Base-by-base conservation (phyloP, 306 rosid genomes). In the Potentilla sterilis region DNA sequence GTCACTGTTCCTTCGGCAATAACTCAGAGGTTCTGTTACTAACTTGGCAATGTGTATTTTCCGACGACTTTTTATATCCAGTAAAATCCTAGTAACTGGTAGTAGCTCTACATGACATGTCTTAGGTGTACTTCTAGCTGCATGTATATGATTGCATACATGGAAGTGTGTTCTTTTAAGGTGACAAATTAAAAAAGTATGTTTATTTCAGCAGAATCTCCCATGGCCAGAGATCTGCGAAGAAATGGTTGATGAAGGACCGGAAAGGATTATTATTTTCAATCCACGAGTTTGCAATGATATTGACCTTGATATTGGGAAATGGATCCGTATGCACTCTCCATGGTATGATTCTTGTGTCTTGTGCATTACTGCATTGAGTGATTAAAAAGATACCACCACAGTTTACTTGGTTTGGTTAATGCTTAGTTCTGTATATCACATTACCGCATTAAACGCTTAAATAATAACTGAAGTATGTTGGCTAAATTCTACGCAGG, bases 241-340 rank as follows among this genome's bases (percentile, higher is more conserved):
- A 71, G 74, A 70, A 67, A 32, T 22, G 72, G 69, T 9, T 40
- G 63, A 68, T 12, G 85, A 77, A 69, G 85, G 80, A 75, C 73
- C 16, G 2, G 77, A 81, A 74, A 79, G 73, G 72, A 92, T 85
- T 10, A 34, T 92, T 48, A 87, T 95, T 85, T 92, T 95, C 83
- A 86, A 81, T 75, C 85, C 88, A 44, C 89, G 88, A 76, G 91
- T 92, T 72, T 84, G 95, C 76, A 73, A 74, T 44, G 74, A 82
- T 78, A 88, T 85, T 67, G 87, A 87, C 77, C 95, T 94, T 61
- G 95, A 89, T 81, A 85, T 90, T 49, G 97, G 98, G 67, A 88
- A 82, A 80, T 77, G 73, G 51, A 81, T 94, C 69, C 90, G 92
- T 8, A 85, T 94, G 72, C 82, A 85, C 66, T 84, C 88, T 6